Base-by-base conservation (phyloP, 169 alveolate genomes). In the Cryptosporidium sp. region DNA sequence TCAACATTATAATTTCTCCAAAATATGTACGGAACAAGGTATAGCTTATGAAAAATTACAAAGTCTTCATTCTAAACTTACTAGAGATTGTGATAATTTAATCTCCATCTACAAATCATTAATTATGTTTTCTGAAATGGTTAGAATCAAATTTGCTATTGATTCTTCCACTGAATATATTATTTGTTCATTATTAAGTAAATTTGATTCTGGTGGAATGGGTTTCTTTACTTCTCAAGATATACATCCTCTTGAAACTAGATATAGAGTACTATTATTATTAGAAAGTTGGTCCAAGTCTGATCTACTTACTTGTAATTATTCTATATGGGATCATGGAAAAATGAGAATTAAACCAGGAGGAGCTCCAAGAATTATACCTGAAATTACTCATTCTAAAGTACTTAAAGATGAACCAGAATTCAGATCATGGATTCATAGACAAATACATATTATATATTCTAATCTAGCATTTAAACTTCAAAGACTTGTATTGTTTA, bases 301-400 rank as follows among this genome's bases (percentile, higher is more conserved):
- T 9, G 89, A 80, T 26, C 12, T 62, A 37, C 60, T n/a, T 0
- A 33, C 37, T 73, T 62, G 80, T 44, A 73, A 14, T 8, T 21
- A 16, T 8, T 70, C 67, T 8, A 39, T 45, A 10, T 80, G 89
- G 89, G 75, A 80, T 16, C 56, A 80, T 9, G 89, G 89, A 16
- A 80, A 80, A 33, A 18, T 80, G n/a, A 80, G 89, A 51, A 80
- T 80, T 45, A 60, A 48, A n/a, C 89, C 89, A 4, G 89, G 89
- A 29, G 89, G 89, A 39, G 89, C 89, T 26, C 89, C 89, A 21
- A 80, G 89, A 51, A 65, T 80, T 1, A 18, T 26, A 1, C 45
- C 89, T 10, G 44, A 62, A 33, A 1, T 65, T 0, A 18, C 80
- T 9, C 26, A 26, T 39, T 80, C 89, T 12, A 62, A 29, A 44